These are phyloP conservation scores for Cochlearia excelsa DNA, from an alignment of 345 rosid species.

Conservation along the genomic window DNA sequence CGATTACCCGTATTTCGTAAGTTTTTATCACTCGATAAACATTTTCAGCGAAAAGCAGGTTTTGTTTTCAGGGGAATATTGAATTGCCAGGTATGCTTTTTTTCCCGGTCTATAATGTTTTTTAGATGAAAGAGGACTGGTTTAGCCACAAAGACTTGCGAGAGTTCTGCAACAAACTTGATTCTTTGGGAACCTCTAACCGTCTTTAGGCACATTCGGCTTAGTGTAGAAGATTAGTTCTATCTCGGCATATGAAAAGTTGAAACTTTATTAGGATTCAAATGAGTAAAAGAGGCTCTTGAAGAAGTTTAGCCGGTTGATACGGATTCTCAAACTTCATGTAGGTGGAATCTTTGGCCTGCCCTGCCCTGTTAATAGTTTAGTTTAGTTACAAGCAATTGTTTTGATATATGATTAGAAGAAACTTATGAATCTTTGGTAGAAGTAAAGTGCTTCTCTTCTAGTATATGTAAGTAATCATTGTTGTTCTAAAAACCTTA, in stretches of 20 bases:
- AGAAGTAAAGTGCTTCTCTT: background rate
- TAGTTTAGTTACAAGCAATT: conserved; percentile 1
- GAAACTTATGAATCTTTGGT: background rate
- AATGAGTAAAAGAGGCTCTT: conserved; percentile 6
- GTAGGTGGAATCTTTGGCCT: background rate
- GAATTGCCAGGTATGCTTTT: background rate
- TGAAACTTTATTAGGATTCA: background rate
- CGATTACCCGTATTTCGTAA: conserved; percentile 55
- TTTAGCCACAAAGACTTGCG: conserved; percentile 46
- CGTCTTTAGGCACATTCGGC: conserved; percentile 8
- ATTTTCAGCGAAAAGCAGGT: background rate
- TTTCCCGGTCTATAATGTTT: background rate
- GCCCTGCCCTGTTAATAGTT: background rate
- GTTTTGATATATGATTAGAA: conserved; percentile 5
- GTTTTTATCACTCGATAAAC: conserved; percentile 16
- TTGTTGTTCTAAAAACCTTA: no score
- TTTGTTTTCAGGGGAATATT: background rate
- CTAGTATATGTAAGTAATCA: background rate
- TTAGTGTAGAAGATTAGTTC: conserved; percentile 19
- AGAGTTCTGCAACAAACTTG: conserved; percentile 40
- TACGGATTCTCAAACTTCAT: conserved; percentile 10
- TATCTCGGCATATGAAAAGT: conserved; percentile 3
- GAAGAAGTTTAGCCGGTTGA: conserved; percentile 15
- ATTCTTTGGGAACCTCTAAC: conserved; percentile 24
- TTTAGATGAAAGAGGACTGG: conserved; percentile 67